These are phyloP conservation scores for Aphanomyces cochlioides DNA, from an alignment of 352 stramenopile species.

Conservation along the genomic window DNA sequence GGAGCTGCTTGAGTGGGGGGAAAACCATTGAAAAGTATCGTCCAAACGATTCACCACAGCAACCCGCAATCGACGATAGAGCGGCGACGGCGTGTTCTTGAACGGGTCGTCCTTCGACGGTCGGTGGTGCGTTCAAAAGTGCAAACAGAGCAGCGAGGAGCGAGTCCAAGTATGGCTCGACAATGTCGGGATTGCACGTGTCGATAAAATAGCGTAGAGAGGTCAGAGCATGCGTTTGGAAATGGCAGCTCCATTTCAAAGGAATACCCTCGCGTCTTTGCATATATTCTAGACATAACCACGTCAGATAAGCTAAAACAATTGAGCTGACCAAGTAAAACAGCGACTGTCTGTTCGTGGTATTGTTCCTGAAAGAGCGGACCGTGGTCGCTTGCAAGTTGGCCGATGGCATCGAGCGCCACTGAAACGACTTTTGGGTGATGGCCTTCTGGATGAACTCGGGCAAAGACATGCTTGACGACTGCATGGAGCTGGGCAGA, in stretches of 20 bases:
- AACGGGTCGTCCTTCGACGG: conserved; percentile 44
- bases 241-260: conserved; percentile 9
- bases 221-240: conserved; percentile 72
- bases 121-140: conserved; percentile 45
- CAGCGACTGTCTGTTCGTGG: conserved; percentile 56
- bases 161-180: conserved; percentile 72
- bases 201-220: conserved; percentile 81
- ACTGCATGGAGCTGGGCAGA: conserved; percentile 63
- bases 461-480: conserved; percentile 59
- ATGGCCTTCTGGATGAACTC: conserved; percentile 47
- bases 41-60: conserved; percentile 56
- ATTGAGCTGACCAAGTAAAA: conserved; percentile 63
- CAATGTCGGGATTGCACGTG: conserved; percentile 56
- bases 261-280: not conserved
- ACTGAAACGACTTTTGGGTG: conserved; percentile 80
- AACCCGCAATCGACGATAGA: conserved; percentile 73
- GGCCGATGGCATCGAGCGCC: conserved; percentile 78
- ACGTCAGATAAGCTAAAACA: too few species aligned
- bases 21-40: conserved; percentile 74
- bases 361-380: conserved; percentile 77
- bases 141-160: conserved; percentile 65
- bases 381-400: conserved; percentile 72
- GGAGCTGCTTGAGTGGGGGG: conserved; percentile 65
- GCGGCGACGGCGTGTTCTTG: conserved; percentile 78
- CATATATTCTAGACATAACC: conserved; percentile 13